A percentile compares a stretch with the other conserved stretches of the same genome.
These are phyloP conservation scores for Staphylotrichum tortipilum DNA, from an alignment of 495 filamentous ascomycete species.

Conservation along the genomic window DNA sequence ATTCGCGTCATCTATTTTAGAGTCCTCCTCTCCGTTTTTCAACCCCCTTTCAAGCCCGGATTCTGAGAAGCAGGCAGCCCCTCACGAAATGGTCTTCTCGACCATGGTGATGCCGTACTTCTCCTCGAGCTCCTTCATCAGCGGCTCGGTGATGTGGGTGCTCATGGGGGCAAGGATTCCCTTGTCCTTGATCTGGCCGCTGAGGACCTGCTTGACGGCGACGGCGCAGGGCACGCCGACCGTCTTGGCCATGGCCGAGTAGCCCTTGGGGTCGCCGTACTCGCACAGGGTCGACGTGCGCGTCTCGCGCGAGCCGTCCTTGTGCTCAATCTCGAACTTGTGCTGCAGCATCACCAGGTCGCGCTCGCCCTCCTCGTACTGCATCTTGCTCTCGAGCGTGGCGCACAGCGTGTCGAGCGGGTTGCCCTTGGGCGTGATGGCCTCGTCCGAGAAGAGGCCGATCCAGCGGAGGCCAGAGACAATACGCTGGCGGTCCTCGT, in stretches of 20 bases:
- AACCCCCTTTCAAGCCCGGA: slow-evolving; percentile 1
- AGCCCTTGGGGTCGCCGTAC: slow-evolving; percentile 75
- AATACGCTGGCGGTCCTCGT: slow-evolving; percentile 68
- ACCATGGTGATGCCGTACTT: slow-evolving; percentile 28
- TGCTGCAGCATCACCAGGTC: slow-evolving; percentile 80
- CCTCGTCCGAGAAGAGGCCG: slow-evolving; percentile 71
- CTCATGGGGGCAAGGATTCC: slow-evolving; percentile 79
- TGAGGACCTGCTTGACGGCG: slow-evolving; percentile 73
- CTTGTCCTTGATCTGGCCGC: slow-evolving; percentile 68
- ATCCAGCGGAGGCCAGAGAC: slow-evolving; percentile 75
- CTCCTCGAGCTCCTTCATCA: slow-evolving; percentile 52
- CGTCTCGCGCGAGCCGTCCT: slow-evolving; percentile 61
- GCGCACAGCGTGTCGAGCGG: slow-evolving; percentile 86
- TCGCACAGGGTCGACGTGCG: slow-evolving; percentile 74
- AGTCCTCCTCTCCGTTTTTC: slow-evolving; percentile 3
- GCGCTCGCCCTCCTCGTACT: slow-evolving; percentile 73
- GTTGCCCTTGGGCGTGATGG: slow-evolving; percentile 66
- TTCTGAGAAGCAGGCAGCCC: background rate
- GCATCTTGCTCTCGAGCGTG: slow-evolving; percentile 85
- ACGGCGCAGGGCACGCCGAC: slow-evolving; percentile 33
- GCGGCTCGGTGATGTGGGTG: slow-evolving; percentile 57
- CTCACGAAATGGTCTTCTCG: slow-evolving; percentile 29
- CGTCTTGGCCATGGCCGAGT: slow-evolving; percentile 79
- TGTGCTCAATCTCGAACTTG: slow-evolving; percentile 81
- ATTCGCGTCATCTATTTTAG: slow-evolving; percentile 4